Conservation (phyloP, 768 basidiomycete species). For the Termitomyces bulborhizus region DNA sequence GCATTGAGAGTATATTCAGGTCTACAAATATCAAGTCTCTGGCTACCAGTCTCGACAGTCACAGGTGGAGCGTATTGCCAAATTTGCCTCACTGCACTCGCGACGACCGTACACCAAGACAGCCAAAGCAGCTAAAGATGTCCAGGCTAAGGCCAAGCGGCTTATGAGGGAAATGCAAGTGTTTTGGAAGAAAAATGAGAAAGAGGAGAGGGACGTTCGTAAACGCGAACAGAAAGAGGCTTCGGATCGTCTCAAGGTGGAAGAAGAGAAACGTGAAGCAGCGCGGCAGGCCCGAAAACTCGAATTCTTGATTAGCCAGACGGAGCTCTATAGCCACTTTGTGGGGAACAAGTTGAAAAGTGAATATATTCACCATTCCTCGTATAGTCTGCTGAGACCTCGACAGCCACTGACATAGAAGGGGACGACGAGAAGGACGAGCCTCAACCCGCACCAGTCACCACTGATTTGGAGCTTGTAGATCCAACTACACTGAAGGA, state of each 20-base stretch:
- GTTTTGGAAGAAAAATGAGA: slow-evolving; percentile 98
- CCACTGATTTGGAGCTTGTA: slow-evolving; percentile 51
- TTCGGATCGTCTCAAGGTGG: slow-evolving; percentile 76
- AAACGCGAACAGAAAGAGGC: slow-evolving; percentile 95
- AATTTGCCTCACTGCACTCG: slow-evolving; percentile 69
- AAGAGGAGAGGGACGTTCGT: slow-evolving; percentile 88
- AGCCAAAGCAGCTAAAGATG: slow-evolving; percentile 74
- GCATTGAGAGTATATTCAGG: slow-evolving; percentile 35
- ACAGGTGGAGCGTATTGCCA: slow-evolving; percentile 73
- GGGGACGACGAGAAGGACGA: slow-evolving; percentile 42
- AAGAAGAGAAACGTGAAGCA: slow-evolving; percentile 92
- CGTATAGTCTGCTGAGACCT: slow-evolving; percentile 12
- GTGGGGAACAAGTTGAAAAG: slow-evolving; percentile 95
- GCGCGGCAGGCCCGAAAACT: slow-evolving; percentile 93
- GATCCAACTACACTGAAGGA: slow-evolving; percentile 53
- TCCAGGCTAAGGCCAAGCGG: slow-evolving; percentile 78
- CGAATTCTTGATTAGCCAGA: slow-evolving; percentile 98
- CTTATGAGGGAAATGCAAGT: slow-evolving; percentile 95
- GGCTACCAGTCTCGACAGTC: slow-evolving; percentile 61
- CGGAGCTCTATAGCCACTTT: slow-evolving; percentile 98
- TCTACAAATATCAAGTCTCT: slow-evolving; percentile 69
- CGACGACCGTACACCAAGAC: slow-evolving; percentile 70
- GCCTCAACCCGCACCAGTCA: slow-evolving; percentile 38
- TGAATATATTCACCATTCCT: slow-evolving; percentile 22
- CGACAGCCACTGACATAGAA: slow-evolving; percentile 69